Evolutionary conservation across 2,329 filamentous ascomycete species (phyloP).

Genomic region (Cylindrodendrum hubeiense): DNA sequence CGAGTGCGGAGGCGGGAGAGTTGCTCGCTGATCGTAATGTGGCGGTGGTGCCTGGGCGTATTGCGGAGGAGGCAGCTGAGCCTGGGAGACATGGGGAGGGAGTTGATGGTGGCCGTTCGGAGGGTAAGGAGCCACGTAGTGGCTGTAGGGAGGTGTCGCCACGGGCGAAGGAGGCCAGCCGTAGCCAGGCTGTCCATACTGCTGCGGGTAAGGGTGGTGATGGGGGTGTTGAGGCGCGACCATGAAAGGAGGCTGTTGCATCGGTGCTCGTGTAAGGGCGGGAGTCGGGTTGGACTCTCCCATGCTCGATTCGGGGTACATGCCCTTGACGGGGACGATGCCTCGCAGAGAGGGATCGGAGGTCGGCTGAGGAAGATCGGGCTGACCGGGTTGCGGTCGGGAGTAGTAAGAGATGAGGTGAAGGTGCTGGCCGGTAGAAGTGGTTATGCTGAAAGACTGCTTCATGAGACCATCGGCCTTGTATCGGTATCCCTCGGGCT

Average conservation of each 20-base stretch:
- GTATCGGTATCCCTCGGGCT: slow-evolving; percentile 92
- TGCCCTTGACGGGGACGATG: slow-evolving; percentile 89
- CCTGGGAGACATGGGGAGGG: slow-evolving; percentile 46
- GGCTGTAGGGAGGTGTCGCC: slow-evolving; percentile 65
- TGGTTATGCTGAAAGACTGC: slow-evolving; percentile 99
- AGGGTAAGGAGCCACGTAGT: slow-evolving; percentile 57
- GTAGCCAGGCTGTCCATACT: slow-evolving; percentile 60
- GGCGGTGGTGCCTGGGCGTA: slow-evolving; percentile 46
- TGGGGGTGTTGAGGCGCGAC: slow-evolving; percentile 50
- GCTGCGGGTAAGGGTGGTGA: slow-evolving; percentile 51
- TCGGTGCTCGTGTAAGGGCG: slow-evolving; percentile 81
- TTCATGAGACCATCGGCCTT: slow-evolving; percentile 99
- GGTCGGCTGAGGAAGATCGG: slow-evolving; percentile 83
- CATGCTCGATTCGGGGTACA: slow-evolving; percentile 97
- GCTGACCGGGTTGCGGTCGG: slow-evolving; percentile 78
- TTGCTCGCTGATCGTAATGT: slow-evolving; percentile 51
- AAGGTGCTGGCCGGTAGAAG: slow-evolving; percentile 86
- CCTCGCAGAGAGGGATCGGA: slow-evolving; percentile 83
- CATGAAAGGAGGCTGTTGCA: slow-evolving; percentile 61
- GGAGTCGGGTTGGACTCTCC: slow-evolving; percentile 86
- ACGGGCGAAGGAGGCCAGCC: slow-evolving; percentile 69
- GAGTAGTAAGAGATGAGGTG: slow-evolving; percentile 99
- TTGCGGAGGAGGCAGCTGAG: slow-evolving; percentile 41
- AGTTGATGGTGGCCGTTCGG: slow-evolving; percentile 42
- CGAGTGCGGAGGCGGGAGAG: slow-evolving; percentile 53